Base-by-base conservation (phyloP, 306 rosid species). In the Cucurbita moschata region DNA sequence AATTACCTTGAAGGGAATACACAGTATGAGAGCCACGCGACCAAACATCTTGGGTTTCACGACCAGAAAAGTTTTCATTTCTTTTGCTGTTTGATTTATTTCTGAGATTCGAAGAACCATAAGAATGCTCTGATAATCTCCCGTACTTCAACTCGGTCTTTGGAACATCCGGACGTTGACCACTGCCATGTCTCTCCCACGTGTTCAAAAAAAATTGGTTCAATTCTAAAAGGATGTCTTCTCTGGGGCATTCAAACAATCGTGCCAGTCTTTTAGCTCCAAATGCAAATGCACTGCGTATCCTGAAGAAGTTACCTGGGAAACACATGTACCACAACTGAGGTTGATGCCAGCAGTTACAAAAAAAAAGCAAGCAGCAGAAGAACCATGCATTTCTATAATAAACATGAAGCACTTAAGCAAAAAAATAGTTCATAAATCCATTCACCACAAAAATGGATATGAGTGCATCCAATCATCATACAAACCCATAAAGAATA, bases 181-280 rank as follows among this genome's bases (percentile, higher is more conserved):
- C 97, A 78, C 88, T 91, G 65, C 96, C 99, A 85, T 95, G 99
- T 77, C 99, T 87, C 30, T 91, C 96, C 99, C 97, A 95, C 50
- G 99, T 95, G 85, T 95, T 95, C 74, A 82, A 71, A 80, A 95
- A 95, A 86, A 95, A 95, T 68, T 89, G 96, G 79, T 91, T 89
- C 80, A 95, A 89, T 88, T 95, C 99, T 21, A 70, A 78, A 80
- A 61, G 66, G 67, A 91, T 77, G 16, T 89, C 93, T 54, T 89
- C 96, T 74, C 88, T 81, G 18, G 96, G 90, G 83, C 99, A 95
- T 71, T 95, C 96, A 73, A 88, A 92, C 80, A 95, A 83, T 59
- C 92, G 84, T 65, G 96, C 96, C 81, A 95, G 87, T 79, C 81
- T 79, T 81, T 88, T 91, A 76, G 96, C 92, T 76, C 99, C 99